Base-by-base conservation (phyloP, 331 rosid genomes). In the Rosa hybrid region DNA sequence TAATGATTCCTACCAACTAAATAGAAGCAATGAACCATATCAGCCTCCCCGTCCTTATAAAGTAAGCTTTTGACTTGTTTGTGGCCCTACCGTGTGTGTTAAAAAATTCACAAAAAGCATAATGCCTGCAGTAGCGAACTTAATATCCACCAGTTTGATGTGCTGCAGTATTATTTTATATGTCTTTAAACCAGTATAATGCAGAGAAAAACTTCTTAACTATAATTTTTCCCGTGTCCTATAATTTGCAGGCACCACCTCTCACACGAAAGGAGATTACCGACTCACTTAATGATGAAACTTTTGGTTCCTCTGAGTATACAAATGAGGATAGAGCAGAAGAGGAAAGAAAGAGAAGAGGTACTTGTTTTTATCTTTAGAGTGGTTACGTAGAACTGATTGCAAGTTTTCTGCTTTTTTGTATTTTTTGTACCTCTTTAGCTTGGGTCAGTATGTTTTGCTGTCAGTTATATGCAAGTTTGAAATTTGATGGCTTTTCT, bases 291-390 rank as follows among this genome's bases (percentile, higher is more conserved):
- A 90, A 96, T 80, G 88, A 96, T 56, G 99, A 96, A 86, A 96
- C 99, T 1, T 96, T 96, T 90, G 99, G 99, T 78, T 90, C 97
- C 41, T 86, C 81, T 53, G 98, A 96, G 81, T 11, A 1, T 78
- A 86, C 97, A 45, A 87, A 83, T 77, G 99, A 92, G 81, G 98
- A 93, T 86, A 93, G 90, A 82, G 95, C 83, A 68, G 98, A 93
- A 86, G 99, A 96, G 87, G 99, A 96, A 85, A 90, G 90, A 73
- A 96, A 96, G 87, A 92, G 99, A 90, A 92, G 97, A 93, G 98
- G 99, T 96, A 87, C 20, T 75, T 78, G 48, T 73, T 59, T 57
- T 69, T 85, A 73, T 39, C 68, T 84, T 27, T 82, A 45, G 30
- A 71, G 71, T 77, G 62, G 48, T 73, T 60, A 63, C 62, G 14